These are phyloP conservation scores for Irpex sp. DNA, from an alignment of 1,284 basidiomycete genomes.

Conservation along the genomic window DNA sequence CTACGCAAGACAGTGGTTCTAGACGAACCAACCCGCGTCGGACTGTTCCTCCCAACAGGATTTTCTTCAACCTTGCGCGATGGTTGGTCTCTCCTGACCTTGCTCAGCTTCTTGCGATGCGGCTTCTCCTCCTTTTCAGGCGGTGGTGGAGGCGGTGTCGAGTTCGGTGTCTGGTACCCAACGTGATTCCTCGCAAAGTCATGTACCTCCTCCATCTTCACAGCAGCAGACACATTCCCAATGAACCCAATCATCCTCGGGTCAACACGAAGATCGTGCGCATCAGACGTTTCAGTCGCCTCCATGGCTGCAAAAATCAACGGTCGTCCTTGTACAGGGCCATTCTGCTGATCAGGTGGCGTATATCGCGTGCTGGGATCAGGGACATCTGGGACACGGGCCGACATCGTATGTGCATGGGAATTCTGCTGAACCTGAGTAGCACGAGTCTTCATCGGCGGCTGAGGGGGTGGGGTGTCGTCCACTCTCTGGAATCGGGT, in stretches of 20 bases:
- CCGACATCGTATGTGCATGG: neutral
- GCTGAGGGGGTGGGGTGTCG: neutral
- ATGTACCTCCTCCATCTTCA: slow-evolving; percentile 7
- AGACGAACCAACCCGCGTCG: neutral
- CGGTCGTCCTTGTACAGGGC: slow-evolving; percentile 25
- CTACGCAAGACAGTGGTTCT: neutral
- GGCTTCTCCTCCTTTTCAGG: slow-evolving; percentile 1
- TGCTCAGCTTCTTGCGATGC: slow-evolving; percentile 20
- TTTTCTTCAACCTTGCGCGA: slow-evolving; percentile 10
- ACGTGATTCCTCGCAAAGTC: neutral
- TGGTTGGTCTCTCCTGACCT: slow-evolving; percentile 18
- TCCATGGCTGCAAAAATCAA: slow-evolving; percentile 29
- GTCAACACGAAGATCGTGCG: slow-evolving; percentile 13
- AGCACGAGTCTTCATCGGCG: neutral
- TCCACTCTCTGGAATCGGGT: neutral
- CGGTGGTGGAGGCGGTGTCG: slow-evolving; percentile 11
- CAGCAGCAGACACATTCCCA: slow-evolving; percentile 4
- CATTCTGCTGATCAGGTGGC: slow-evolving; percentile 9
- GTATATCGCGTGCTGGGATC: neutral
- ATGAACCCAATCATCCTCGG: slow-evolving; percentile 12
- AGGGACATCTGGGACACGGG: neutral
- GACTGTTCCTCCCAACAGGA: neutral
- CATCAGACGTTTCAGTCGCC: slow-evolving; percentile 7
- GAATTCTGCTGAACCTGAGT: neutral
- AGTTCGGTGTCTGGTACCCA: neutral